Base-by-base conservation (phyloP, 495 filamentous ascomycete genomes). In the Durotheca rogersii region DNA sequence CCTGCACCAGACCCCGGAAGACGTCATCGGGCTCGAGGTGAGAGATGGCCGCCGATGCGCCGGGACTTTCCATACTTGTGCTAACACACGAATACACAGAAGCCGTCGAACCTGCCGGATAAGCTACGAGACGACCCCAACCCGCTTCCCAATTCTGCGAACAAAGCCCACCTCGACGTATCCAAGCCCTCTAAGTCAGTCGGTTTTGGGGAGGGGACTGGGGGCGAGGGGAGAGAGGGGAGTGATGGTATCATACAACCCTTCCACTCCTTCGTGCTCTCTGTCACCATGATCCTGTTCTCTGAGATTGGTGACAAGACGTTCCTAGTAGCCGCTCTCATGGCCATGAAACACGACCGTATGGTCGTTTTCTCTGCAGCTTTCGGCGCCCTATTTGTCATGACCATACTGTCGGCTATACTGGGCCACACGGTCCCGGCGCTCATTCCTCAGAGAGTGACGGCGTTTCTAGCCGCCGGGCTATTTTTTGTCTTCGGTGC, bases 221-320 rank as follows among this genome's bases (percentile, higher is more conserved):
- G 20, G 65, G 51, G 41, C 46, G 47, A 34, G 57, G 56, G 4
- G 65, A 66, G 12, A n/a, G 77, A 75, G 12, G 71, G 69, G 15
- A 71, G 69, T 36, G 81, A 82, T 14, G 84, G 85, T 38, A 77
- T 90, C 42, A 87, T 89, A 45, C 86, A 84, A 56, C 88, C 90
- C 0, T 76, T 96, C 43, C 93, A 98, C 67, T 97, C 93, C 7
- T 93, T 93, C 61, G 57, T 91, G 17, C 87, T 96, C 38, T 93
- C 93, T 6, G 82, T 96, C 42, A 89, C 90, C 48, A 97, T 97
- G 93, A 98, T 98, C 52, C 77, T 97, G 44, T 88, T 97, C 59
- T 96, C 93, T 52, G 93, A 98, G 66, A 84, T 98, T 65, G 93
- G 93, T 49, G 93, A 98, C 80, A 98, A 98, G 69, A 98, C 93